Evolutionary conservation across 345 rosid species (phyloP), one percentile per base, ranked within the genome.

Genomic region (Arabidopsis arenosa): DNA sequence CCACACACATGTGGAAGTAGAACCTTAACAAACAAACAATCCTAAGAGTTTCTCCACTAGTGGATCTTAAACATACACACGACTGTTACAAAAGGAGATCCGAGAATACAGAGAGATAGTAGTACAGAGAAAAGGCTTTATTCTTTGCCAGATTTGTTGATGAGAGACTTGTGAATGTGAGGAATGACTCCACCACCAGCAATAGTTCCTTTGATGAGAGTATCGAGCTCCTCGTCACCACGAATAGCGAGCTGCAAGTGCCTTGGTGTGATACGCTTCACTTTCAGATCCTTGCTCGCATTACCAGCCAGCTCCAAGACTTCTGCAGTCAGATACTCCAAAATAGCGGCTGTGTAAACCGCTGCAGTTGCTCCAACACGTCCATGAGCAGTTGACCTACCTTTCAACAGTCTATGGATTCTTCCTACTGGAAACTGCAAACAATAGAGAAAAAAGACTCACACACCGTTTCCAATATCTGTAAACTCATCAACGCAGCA

Each of bases 161-260:
- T 87, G 64, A 89, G 89, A 4, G 91, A 89, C 75, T 89, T 89
- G 84, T 88, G 93, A 76, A 88, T 88, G 80, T 86, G 93, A 5
- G 90, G 90, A 70, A 89, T 88, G 49, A 88, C 93, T 63, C 93
- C 93, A 64, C 93, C 93, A 70, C 93, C 89, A 44, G 90, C 93
- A 67, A 89, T 89, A 63, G 93, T 89, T 66, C 93, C 91, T 78
- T 88, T 88, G 83, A 88, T 88, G 80, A 88, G 84, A 5, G 90
- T 88, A 72, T 88, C 93, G 0, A 88, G 89, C 74, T 88, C 90
- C 55, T 88, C 90, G 8, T 86, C 90, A 23, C 93, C 93, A 57
- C 90, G 85, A 15, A 88, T 88, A 2, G 89, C 90, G 3, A 88
- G 89, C 83, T 86, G 90, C 83, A 88, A 48, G 17, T 88, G 93